Evolutionary conservation across 1,284 basidiomycete species (phyloP).

Genomic region (Cutaneotrichosporon mucoides): DNA sequence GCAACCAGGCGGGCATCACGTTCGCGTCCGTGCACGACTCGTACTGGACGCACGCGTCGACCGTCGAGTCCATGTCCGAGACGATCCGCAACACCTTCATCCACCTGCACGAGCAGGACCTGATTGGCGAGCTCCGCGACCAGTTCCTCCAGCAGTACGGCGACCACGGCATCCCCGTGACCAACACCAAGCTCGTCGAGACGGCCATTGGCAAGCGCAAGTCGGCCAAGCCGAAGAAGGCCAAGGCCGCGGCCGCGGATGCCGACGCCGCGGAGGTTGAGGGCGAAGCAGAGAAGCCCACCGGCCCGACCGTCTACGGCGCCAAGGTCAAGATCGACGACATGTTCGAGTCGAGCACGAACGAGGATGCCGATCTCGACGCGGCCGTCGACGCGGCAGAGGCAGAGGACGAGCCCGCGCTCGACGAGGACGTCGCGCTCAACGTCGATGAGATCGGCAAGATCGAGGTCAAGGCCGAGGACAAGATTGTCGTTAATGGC

Average conservation of each 20-base stretch:
- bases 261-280: too few species aligned
- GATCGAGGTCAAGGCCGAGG: slow-evolving; percentile 7
- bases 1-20: slow-evolving; percentile 64
- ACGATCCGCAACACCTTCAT: slow-evolving; percentile 93
- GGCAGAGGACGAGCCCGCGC: not conserved
- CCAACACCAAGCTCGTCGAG: slow-evolving; percentile 25
- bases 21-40: slow-evolving; percentile 98
- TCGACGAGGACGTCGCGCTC: not conserved
- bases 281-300: not conserved
- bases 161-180: slow-evolving; percentile 66
- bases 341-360: slow-evolving; percentile 26
- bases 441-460: slow-evolving; percentile 8
- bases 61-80: slow-evolving; percentile 83
- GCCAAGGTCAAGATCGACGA: slow-evolving; percentile 16
- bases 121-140: slow-evolving; percentile 58
- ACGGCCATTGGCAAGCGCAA: slow-evolving; percentile 4
- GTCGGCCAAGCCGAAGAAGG: not conserved
- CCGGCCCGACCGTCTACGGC: not conserved
- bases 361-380: slow-evolving; percentile 7
- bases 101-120: slow-evolving; percentile 80
- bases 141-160: slow-evolving; percentile 75
- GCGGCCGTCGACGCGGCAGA: slow-evolving; percentile 17
- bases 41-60: slow-evolving; percentile 94
- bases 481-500: slow-evolving; percentile 18
- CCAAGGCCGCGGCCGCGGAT: not conserved